Conservation (phyloP, 176 grass and related monocot genomes). For the Lolium perenne region DNA sequence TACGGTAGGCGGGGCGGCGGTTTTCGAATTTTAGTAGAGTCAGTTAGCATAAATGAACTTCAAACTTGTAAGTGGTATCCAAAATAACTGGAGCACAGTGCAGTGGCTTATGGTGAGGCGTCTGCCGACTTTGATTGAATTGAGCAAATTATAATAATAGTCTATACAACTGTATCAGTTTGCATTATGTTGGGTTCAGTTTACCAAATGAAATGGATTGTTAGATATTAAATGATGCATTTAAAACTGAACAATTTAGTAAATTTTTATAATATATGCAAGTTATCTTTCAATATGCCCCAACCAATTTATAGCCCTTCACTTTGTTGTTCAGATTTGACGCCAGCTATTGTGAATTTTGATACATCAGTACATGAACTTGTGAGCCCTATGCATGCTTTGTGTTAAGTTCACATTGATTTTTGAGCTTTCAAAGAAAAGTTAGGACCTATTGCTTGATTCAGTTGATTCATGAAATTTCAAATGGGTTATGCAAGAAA, state of each 20-base stretch:
- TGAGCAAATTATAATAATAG: background rate
- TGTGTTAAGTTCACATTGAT: background rate
- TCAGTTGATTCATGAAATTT: constrained; percentile 2
- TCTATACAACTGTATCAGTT: background rate
- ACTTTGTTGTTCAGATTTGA: background rate
- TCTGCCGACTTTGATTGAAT: constrained; percentile 18
- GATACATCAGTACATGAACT: constrained; percentile 4
- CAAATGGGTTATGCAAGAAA: constrained; percentile 6
- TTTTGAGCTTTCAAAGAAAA: background rate
- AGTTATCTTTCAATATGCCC: background rate
- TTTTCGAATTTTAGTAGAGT: constrained; percentile 22
- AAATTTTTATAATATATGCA: background rate
- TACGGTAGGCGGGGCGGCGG: background rate
- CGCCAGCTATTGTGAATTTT: constrained; percentile 8
- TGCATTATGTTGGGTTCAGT: background rate
- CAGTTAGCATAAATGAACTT: constrained; percentile 14
- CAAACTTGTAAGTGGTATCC: background rate
- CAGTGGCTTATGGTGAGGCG: background rate
- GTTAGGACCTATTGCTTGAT: constrained; percentile 13
- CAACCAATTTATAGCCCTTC: background rate
- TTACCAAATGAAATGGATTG: constrained; percentile 24
- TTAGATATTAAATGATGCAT: constrained; percentile 12
- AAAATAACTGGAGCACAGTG: background rate
- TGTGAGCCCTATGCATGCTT: constrained; percentile 6
- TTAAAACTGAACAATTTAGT: constrained; percentile 5